Base-by-base conservation (phyloP, 352 stramenopile species). In the Phytophthora fragariaefolia region DNA sequence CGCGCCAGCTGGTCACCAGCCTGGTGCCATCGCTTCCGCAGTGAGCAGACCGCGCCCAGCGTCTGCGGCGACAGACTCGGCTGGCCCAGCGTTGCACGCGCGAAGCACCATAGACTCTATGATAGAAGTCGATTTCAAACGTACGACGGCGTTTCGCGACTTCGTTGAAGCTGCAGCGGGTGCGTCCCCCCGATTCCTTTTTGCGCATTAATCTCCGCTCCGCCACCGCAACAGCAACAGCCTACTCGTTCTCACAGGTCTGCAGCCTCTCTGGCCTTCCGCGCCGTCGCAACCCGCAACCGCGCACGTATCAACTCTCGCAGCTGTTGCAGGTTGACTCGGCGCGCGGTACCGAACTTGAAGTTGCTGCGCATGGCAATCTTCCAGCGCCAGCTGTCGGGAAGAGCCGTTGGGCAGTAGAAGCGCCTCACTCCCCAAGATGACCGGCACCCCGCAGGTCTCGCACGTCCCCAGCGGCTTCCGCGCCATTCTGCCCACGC, bases 391-490 rank as follows among this genome's bases (percentile, higher is more conserved):
- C 57, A 65, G 10, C 58, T 65, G 34, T 59, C 20, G 58, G 58
- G 34, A 18, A 66, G 61, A 66, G 49, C 49, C 59, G 34, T 18
- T n/a, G n/a, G n/a, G n/a, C n/a, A n/a, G 47, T 54, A 51, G 42
- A 63, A 54, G 32, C 15, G 17, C 36, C 30, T 68, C 61, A 71
- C 40, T 66, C 27, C n/a, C 17, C 15, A 71, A 71, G 36, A 75
- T 75, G 67, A 71, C 62, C 12, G 62, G 50, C 7, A 60, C 50
- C 2, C 23, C 66, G 7, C 53, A 69, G 17, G 48, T 63, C 47
- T n/a, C n/a, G n/a, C n/a, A n/a, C n/a, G 15, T 50, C 30, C 24
- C 27, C 22, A 30, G 13, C 34, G 2, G 34, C 53, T 56, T 76
- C 48, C 42, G 38, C 17, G 45, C 34, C 30, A 55, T 71, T 13